Evolutionary conservation across 202 grass and related monocot genomes (phyloP), one percentile per base, ranked within the genome.

Genomic region (Brachypodium distachyon): DNA sequence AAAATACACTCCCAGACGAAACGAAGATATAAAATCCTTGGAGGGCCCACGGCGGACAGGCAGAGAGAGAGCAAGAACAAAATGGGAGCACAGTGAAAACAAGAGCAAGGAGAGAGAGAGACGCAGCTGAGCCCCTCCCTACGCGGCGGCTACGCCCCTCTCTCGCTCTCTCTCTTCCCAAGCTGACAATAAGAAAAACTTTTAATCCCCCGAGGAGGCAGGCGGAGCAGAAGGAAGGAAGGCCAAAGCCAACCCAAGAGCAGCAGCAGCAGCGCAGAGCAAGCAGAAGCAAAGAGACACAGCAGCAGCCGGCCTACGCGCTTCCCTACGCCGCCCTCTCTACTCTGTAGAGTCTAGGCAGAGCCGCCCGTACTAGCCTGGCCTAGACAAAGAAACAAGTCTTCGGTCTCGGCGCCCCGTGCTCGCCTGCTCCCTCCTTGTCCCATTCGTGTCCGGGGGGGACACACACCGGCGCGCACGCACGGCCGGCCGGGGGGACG

Each of bases 361-460:
- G 19, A 34, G 40, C 66, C 12, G 42, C 40, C 14, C 34, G 29
- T n/a, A n/a, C 7, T 43, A 25, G 67, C 2, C 16, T 26, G 18
- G 70, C 28, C 54, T 28, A 39, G 72, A 50, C 44, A 64, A 5
- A 72, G 33, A 73, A 51, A 49, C 80, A 22, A 19, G 67, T 61
- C 81, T 70, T 55, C 12, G 81, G 63, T 76, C 76, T 70, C 42
- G 62, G 76, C 26, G 69, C 57, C 26, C 47, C n/a, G 61, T 61
- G 55, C 47, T 41, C 49, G 42, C 52, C 60, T 53, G 19, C 19
- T 27, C 57, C 73, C 67, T 61, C 70, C 50, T 61, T 88, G 86
- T 84, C 71, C 19, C 63, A 61, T 63, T 27, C 63, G 54, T 88
- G 86, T 88, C 86, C 86, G 86, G 86, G 49, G 81, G 70, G 70